Percentiles rank a stretch among this genome's conserved stretches.
These are phyloP conservation scores for Monilinia polystroma DNA, from an alignment of 2,329 filamentous ascomycete genomes.

Conservation along the genomic window DNA sequence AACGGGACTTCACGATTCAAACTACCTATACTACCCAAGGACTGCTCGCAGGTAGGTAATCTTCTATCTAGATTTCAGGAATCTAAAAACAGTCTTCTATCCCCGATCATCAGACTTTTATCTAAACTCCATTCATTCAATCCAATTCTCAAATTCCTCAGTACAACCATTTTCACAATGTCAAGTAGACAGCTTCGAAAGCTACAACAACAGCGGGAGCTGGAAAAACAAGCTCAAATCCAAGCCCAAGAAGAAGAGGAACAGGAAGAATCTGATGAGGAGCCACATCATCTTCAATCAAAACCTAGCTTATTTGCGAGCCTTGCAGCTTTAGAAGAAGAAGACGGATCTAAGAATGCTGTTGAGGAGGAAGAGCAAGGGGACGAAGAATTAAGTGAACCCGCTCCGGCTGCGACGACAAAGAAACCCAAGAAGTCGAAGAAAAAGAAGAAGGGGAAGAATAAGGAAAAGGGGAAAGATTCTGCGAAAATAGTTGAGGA, in stretches of 20 bases:
- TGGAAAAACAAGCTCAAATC: slow-evolving; percentile 32
- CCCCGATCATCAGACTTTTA: background rate
- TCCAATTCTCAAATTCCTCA: background rate
- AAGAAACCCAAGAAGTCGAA: slow-evolving; percentile 58
- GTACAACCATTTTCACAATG: slow-evolving; percentile 31
- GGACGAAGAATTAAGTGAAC: slow-evolving; percentile 36
- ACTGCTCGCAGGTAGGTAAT: no score
- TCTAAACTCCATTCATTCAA: background rate
- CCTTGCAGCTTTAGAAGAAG: slow-evolving; percentile 47
- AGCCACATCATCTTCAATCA: slow-evolving; percentile 38
- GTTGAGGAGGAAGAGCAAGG: slow-evolving; percentile 40
- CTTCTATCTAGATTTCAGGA: no score
- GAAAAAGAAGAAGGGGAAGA: slow-evolving; percentile 45
- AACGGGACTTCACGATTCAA: background rate
- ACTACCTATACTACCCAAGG: no score
- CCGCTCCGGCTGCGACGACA: slow-evolving; percentile 31
- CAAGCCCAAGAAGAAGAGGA: slow-evolving; percentile 32
- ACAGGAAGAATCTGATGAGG: slow-evolving; percentile 38
- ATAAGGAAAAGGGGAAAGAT: slow-evolving; percentile 29
- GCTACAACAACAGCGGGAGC: slow-evolving; percentile 40
- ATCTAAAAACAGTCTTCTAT: background rate
- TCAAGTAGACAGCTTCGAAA: slow-evolving; percentile 42
- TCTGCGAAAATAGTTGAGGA: slow-evolving; percentile 29
- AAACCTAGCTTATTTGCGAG: slow-evolving; percentile 56
- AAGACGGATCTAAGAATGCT: slow-evolving; percentile 35